A percentile compares a stretch with the other conserved stretches of the same genome.
Conservation (phyloP, 140 eudicot genomes). For the Bidens hawaiensis region DNA sequence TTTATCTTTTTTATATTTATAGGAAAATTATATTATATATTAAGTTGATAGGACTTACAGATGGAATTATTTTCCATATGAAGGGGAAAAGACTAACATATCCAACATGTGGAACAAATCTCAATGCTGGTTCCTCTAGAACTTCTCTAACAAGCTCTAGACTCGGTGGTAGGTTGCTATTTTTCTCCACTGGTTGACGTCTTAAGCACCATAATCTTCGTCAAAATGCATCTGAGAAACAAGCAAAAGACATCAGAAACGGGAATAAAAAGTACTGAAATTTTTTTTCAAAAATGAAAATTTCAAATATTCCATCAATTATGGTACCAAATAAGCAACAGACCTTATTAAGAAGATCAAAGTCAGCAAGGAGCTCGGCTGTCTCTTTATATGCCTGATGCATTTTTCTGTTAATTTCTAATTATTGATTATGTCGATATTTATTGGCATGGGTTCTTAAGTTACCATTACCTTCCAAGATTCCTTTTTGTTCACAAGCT, state of each 20-base stretch:
- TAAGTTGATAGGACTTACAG: conserved; percentile 58
- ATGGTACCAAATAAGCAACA: too few species aligned
- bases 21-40: neutral
- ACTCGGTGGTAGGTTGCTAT: conserved; percentile 48
- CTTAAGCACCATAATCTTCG: conserved; percentile 61
- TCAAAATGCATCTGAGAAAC: conserved; percentile 84
- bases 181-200: conserved; percentile 46
- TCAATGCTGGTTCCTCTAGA: conserved; percentile 57
- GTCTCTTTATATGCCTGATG: conserved; percentile 70
- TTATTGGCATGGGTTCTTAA: neutral
- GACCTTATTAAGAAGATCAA: conserved; percentile 88
- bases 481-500: conserved; percentile 40
- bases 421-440: neutral
- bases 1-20: too few species aligned
- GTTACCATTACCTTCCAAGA: conserved; percentile 65
- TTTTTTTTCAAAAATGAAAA: too few species aligned
- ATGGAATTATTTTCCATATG: conserved; percentile 76
- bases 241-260: neutral
- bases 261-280: too few species aligned
- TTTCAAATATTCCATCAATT: too few species aligned
- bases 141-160: conserved; percentile 83
- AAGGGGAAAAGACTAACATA: conserved; percentile 96
- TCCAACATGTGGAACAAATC: conserved; percentile 96
- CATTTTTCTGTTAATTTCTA: conserved; percentile 10
- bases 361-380: conserved; percentile 74